phyloP scores from a whole-genome alignment of 2,329 filamentous ascomycete genomes.

The Aspergillus felis region DNA sequence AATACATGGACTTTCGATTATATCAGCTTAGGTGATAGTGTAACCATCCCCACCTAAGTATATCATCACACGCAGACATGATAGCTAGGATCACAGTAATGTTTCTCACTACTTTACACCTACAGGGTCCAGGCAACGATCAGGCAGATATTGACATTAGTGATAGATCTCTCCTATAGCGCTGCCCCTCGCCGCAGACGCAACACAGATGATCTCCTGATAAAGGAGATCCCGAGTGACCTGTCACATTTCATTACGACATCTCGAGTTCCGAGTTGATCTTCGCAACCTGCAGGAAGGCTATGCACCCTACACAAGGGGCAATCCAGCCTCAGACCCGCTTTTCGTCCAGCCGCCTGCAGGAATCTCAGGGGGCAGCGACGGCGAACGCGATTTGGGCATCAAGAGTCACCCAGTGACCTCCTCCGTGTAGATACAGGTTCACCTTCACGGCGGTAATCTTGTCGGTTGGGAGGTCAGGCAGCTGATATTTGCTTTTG shows the following conservation, averaged over 20 bases:
- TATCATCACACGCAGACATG: not conserved
- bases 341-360: not conserved
- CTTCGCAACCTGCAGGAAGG: not conserved
- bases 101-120: not conserved
- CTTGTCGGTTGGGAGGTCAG: not conserved
- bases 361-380: not conserved
- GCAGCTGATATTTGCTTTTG: not conserved
- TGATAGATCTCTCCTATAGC: not conserved
- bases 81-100: too few relatives aligned
- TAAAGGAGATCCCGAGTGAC: not conserved
- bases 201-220: not conserved
- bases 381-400: not conserved
- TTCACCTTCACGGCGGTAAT: not conserved
- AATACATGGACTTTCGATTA: not conserved
- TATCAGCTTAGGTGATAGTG: not conserved
- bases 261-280: not conserved
- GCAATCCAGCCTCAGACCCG: not conserved
- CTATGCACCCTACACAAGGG: not conserved
- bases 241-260: not conserved
- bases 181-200: not conserved
- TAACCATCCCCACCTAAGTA: not conserved
- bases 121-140: not conserved
- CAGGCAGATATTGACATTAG: not conserved
- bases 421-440: too few relatives aligned
- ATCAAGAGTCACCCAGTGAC: not conserved